A percentile compares a stretch with the other conserved stretches of the same genome.
Evolutionary conservation across 2,329 filamentous ascomycete species (phyloP).

Genomic region (Paecilomyces formosus): DNA sequence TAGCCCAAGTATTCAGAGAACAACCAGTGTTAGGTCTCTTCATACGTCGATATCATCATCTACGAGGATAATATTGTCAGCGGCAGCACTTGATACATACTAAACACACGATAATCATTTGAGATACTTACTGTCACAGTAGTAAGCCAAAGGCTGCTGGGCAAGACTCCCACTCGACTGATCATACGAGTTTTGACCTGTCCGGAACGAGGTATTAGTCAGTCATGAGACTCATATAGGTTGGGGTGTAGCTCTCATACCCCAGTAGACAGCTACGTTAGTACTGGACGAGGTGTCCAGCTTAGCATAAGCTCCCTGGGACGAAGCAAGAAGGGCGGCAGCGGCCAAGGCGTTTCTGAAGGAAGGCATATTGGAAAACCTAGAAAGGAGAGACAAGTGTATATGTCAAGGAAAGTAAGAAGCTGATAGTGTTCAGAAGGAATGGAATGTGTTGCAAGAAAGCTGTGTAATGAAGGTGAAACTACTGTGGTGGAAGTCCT

Average conservation of each 20-base stretch:
- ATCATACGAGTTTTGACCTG: conserved; percentile 55
- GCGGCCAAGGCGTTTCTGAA: conserved; percentile 12
- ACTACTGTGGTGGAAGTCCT: neutral
- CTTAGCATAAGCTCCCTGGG: conserved; percentile 28
- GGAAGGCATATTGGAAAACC: conserved; percentile 17
- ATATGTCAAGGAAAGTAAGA: neutral
- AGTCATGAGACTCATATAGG: neutral
- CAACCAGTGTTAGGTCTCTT: neutral
- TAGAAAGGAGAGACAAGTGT: neutral
- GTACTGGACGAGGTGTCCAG: conserved; percentile 38
- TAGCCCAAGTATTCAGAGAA: conserved; percentile 6
- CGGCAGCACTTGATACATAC: neutral
- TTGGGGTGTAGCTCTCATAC: conserved; percentile 10
- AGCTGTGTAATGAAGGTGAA: neutral
- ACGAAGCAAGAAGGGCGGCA: conserved; percentile 14
- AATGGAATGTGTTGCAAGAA: neutral
- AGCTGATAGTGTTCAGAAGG: neutral
- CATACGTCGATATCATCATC: conserved; percentile 21
- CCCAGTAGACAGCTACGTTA: conserved; percentile 64
- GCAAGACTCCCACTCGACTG: conserved; percentile 36
- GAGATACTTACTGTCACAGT: conserved; percentile 48
- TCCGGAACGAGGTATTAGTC: neutral
- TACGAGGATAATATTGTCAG: conserved; percentile 10
- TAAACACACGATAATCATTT: conserved; percentile 7
- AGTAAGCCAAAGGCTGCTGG: conserved; percentile 51